These are phyloP conservation scores for Pleoardoris graminearum DNA, from an alignment of 2,329 filamentous ascomycete genomes.

Conservation along the genomic window DNA sequence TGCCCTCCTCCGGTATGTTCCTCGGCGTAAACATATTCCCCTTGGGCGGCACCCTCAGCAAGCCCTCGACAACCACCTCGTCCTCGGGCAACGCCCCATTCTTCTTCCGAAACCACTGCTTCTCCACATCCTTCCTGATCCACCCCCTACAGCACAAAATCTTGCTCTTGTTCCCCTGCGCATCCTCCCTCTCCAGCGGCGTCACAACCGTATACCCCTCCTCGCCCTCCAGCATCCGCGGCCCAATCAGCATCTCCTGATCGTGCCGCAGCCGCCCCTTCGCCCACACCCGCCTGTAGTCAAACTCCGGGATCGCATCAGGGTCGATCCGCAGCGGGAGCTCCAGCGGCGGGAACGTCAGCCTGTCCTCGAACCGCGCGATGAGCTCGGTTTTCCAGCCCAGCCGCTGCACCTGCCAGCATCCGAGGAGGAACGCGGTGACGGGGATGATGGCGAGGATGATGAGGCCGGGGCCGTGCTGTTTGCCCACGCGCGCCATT, in stretches of 20 bases:
- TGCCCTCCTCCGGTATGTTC: conserved; percentile 78
- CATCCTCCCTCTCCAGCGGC: conserved; percentile 73
- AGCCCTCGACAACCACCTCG: conserved; percentile 77
- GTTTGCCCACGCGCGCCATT: conserved; percentile 73
- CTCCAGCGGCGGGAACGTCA: conserved; percentile 82
- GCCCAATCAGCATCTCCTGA: conserved; percentile 94
- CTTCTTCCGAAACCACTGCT: conserved; percentile 61
- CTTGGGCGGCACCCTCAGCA: conserved; percentile 89
- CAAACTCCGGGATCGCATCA: conserved; percentile 81
- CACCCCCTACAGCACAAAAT: conserved; percentile 90
- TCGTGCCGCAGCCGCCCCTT: conserved; percentile 79
- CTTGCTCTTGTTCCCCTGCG: conserved; percentile 54
- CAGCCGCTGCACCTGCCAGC: conserved; percentile 93
- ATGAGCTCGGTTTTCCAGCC: conserved; percentile 93
- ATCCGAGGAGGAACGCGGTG: conserved; percentile 86
- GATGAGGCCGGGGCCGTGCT: conserved; percentile 79
- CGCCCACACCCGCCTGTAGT: conserved; percentile 82
- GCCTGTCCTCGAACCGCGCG: conserved; percentile 87
- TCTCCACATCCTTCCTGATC: conserved; percentile 76
- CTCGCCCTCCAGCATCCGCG: conserved; percentile 83
- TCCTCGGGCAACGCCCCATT: conserved; percentile 67
- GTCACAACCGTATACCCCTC: conserved; percentile 92
- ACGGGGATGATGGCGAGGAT: conserved; percentile 86
- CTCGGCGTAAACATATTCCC: conserved; percentile 97
- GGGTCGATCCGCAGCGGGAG: conserved; percentile 83